phyloP scores from a whole-genome alignment of 2,329 filamentous ascomycete genomes.

The Fusarium udum region DNA sequence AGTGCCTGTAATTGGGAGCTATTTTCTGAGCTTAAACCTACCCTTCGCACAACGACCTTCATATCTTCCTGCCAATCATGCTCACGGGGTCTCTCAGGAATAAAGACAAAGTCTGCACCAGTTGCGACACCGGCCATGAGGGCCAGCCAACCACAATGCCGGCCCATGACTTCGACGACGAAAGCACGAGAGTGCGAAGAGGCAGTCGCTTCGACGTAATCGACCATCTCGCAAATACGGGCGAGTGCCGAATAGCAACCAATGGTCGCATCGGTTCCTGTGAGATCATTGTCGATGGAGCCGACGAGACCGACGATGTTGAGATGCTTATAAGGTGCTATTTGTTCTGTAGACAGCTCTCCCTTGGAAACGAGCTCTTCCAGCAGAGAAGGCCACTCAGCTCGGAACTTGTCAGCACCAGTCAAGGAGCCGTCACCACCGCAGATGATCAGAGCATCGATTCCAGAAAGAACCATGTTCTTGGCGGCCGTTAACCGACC shows the following conservation, averaged over 20 bases:
- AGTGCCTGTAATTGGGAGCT: slow-evolving; percentile 1
- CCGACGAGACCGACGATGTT: slow-evolving; percentile 98
- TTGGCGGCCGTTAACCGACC: slow-evolving; percentile 88
- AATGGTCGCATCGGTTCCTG: slow-evolving; percentile 95
- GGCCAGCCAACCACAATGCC: slow-evolving; percentile 97
- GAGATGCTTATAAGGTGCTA: slow-evolving; percentile 81
- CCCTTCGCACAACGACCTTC: slow-evolving; percentile 78
- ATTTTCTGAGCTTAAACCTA: slow-evolving; percentile 48
- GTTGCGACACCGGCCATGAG: slow-evolving; percentile 96
- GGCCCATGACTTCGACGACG: slow-evolving; percentile 97
- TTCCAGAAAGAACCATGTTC: slow-evolving; percentile 92
- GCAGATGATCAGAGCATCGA: slow-evolving; percentile 95
- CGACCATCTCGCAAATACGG: slow-evolving; percentile 93
- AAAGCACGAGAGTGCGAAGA: slow-evolving; percentile 95
- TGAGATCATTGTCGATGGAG: slow-evolving; percentile 98
- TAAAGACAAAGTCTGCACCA: slow-evolving; percentile 95
- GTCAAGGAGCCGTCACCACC: slow-evolving; percentile 97
- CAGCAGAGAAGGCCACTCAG: slow-evolving; percentile 89
- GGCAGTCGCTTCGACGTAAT: slow-evolving; percentile 96
- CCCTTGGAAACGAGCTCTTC: slow-evolving; percentile 82
- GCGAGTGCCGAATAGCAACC: slow-evolving; percentile 94
- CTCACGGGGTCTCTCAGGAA: slow-evolving; percentile 89
- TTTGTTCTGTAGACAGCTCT: slow-evolving; percentile 75
- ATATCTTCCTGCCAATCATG: slow-evolving; percentile 92
- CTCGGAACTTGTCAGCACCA: slow-evolving; percentile 90